Evolutionary conservation across 768 basidiomycete genomes (phyloP).

Genomic region (Galerina sulciceps): DNA sequence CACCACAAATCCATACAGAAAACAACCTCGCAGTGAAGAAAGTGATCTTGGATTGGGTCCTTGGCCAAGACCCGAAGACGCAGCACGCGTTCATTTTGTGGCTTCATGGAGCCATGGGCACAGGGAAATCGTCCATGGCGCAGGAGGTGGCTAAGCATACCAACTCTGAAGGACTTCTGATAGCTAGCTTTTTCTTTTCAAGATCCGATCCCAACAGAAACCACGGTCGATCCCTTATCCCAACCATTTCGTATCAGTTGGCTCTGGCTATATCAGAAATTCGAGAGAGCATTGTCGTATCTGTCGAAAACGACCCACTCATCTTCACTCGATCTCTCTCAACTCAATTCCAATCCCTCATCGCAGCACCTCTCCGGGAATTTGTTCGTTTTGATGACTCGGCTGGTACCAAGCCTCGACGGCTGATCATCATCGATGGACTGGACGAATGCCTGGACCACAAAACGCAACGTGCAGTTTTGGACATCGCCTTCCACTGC

Average conservation of each 20-base stretch:
- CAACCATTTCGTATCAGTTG: constrained; percentile 17
- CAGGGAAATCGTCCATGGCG: constrained; percentile 20
- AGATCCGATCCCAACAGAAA: neutral
- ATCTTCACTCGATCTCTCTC: constrained; percentile 13
- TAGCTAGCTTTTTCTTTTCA: constrained; percentile 20
- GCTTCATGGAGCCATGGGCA: constrained; percentile 16
- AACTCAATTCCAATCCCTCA: constrained; percentile 10
- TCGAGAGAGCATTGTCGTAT: neutral
- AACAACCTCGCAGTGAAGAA: constrained; percentile 16
- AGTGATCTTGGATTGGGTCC: constrained; percentile 20
- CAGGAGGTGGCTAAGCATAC: constrained; percentile 17
- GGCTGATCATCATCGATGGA: constrained; percentile 17
- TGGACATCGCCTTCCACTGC: neutral
- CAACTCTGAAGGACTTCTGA: neutral
- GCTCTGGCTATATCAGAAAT: constrained; percentile 7
- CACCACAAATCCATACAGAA: constrained; percentile 12
- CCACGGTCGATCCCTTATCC: constrained; percentile 2
- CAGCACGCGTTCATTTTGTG: constrained; percentile 3
- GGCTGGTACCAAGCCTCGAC: neutral
- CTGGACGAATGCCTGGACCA: constrained; percentile 16
- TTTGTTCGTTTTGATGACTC: neutral
- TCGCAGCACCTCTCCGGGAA: constrained; percentile 4
- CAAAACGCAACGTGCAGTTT: constrained; percentile 6
- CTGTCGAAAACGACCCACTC: constrained; percentile 7
- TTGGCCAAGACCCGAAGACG: neutral